Base-by-base conservation (phyloP, 2,329 filamentous ascomycete genomes). In the Tolypocladium ophioglossoides region DNA sequence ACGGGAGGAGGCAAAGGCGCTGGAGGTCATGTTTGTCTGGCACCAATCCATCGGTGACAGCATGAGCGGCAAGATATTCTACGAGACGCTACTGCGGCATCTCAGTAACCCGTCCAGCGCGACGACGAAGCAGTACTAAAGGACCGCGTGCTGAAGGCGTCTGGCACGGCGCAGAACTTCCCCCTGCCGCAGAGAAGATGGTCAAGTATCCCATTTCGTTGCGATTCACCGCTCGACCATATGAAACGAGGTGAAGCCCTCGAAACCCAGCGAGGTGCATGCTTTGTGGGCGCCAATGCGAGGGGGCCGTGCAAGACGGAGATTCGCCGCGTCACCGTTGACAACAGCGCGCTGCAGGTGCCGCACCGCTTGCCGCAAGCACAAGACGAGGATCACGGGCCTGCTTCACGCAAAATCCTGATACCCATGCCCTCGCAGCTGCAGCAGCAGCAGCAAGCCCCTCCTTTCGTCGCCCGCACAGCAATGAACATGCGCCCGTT, bases 51-150 rank as follows among this genome's bases (percentile, higher is more conserved):
- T 53, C 12, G 50, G n/a, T 10, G 61, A 63, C 27, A 60, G 58
- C 14, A 61, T 54, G 39, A 55, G 61, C 39, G 60, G 51, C n/a
- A 61, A 58, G 44, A 57, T 61, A n/a, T 61, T 62, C 35, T 60
- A 63, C 52, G 34, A 55, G 50, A 57, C 50, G n/a, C 49, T 54
- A n/a, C 49, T 54, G 37, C 48, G 34, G 16, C 34, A 48, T n/a
- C 51, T 53, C 30, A 53, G 30, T 3, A 10, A 24, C 16, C 14
- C 41, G 8, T 14, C 18, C 7, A 48, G 22, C 20, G 34, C 2
- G 48, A 22, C n/a, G 48, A 37, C 20, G 20, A 35, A 14, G 30
- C 20, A 24, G 5, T 24, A 3, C 14, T 24, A n/a, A 3, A 50
- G 20, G n/a, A 22, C 11, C 34, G 30, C 34, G 32, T 50, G 20